phyloP scores from a whole-genome alignment of 257 asterid genomes.

The Primulina huaijiensis region DNA sequence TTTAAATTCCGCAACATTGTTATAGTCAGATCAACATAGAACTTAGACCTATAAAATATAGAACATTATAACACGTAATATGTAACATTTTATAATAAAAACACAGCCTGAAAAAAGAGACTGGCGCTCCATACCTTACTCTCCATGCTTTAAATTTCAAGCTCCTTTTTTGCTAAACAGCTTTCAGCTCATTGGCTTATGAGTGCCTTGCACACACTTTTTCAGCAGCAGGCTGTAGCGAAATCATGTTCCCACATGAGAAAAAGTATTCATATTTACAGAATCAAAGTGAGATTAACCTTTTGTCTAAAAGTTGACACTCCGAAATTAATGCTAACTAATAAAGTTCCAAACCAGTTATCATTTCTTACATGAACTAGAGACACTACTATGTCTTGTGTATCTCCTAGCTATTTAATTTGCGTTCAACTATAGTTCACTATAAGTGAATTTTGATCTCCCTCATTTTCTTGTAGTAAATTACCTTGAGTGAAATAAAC shows the following conservation, averaged over 20 bases:
- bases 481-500: no score
- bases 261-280: no score
- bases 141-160: constrained; percentile 39
- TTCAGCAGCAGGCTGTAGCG: constrained; percentile 37
- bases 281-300: not conserved
- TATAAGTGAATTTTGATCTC: not conserved
- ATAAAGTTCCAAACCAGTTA: not conserved
- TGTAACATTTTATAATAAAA: constrained; percentile 14
- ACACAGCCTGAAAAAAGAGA: constrained; percentile 37
- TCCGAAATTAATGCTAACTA: not conserved
- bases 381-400: not conserved
- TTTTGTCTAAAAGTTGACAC: not conserved
- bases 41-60: constrained; percentile 43
- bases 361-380: no score
- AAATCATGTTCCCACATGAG: constrained; percentile 17
- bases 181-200: constrained; percentile 29
- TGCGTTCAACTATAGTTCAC: not conserved
- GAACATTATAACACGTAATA: not conserved
- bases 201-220: constrained; percentile 32
- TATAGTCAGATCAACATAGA: constrained; percentile 43
- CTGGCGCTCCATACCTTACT: constrained; percentile 53
- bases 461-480: no score
- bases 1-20: constrained; percentile 35
- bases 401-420: not conserved
- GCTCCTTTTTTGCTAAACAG: constrained; percentile 40